phyloP scores from a whole-genome alignment of 2,329 filamentous ascomycete species.

The Juglanconis oblonga region DNA sequence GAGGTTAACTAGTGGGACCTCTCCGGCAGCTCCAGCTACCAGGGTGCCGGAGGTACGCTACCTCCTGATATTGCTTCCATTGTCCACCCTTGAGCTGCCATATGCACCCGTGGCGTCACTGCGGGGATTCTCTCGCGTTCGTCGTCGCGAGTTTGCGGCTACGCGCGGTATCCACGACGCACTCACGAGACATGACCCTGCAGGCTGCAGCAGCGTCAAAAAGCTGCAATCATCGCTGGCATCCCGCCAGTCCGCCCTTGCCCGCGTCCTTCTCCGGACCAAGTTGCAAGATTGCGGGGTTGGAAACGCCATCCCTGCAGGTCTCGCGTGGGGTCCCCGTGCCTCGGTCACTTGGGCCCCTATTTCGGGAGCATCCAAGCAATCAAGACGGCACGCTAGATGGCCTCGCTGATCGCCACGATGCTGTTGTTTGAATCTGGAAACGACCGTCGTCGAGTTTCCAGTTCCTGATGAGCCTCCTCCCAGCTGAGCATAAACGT shows the following conservation, averaged over 20 bases:
- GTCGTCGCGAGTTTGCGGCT: not conserved
- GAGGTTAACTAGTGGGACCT: not conserved
- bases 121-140: not conserved
- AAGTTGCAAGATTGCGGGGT: not conserved
- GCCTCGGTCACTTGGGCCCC: no score
- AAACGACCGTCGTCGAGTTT: no score
- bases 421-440: no score
- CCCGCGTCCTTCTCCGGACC: not conserved
- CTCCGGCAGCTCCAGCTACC: not conserved
- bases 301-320: not conserved
- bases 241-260: not conserved
- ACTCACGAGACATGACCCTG: no score
- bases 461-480: no score
- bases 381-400: no score
- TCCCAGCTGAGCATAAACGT: not conserved
- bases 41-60: not conserved
- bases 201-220: no score
- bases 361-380: no score
- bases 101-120: slow-evolving; percentile 2
- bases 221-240: no score
- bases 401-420: no score
- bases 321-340: not conserved
- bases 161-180: not conserved
- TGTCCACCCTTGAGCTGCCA: not conserved
- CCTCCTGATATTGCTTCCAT: not conserved